Evolutionary conservation across 2,329 filamentous ascomycete genomes (phyloP), one percentile per base, ranked within the genome.

Genomic region (Ustulina deusta): DNA sequence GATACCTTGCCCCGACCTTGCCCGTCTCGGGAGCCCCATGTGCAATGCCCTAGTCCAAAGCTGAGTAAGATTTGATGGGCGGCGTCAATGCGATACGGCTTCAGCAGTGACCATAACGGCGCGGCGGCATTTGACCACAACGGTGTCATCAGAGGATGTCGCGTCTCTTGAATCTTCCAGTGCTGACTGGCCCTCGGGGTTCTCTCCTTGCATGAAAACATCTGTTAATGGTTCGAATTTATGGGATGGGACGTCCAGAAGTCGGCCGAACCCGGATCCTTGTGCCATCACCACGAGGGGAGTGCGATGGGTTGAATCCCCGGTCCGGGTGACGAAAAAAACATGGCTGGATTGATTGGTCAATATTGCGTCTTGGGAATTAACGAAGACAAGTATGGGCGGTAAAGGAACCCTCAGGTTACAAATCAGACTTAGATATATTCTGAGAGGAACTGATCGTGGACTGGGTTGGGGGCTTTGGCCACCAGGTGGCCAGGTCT

Each of bases 1-100:
- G 40, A 52, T 9, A 40, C 56, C 48, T 58, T 67, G 61, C 34
- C 56, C 34, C 46, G 5, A 40, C 56, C 48, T 58, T 67, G 61
- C 34, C 56, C 34, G 56, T 57, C 42, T 29, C 46, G 55, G 65
- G n/a, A 46, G 25, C n/a, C 46, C 61, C 61, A 62, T 49, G 27
- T 29, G 34, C 20, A 13, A 17, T 34, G 32, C 44, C 38, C 25
- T 56, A 42, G 15, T 13, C 22, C 7, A 32, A 15, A 20, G 7
- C 17, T 15, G 34, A 56, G 22, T 52, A 25, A 29, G 22, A 27
- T 52, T 6, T 40, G 27, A 56, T 48, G 52, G 34, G 51, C 44
- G 44, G 34, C 20, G 17, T 27, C 44, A 25, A 9, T 20, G 32
- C 29, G 46, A 29, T 40, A 22, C 51, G 36, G 42, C 32, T 49